Conservation (phyloP, 345 rosid genomes). For the Ceriops zippeliana region DNA sequence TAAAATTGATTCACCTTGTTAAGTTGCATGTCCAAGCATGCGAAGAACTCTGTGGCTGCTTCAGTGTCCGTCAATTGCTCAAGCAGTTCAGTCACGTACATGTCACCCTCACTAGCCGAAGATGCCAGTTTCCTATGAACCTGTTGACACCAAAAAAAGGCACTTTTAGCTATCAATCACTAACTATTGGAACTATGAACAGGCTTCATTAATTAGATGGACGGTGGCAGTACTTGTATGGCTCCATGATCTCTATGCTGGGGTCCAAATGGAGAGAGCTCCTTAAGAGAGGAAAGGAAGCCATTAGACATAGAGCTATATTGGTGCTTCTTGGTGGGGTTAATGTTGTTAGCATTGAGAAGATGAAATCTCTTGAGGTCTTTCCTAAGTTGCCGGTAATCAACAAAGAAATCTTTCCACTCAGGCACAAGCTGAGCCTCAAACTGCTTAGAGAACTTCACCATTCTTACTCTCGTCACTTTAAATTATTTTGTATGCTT, state of each 20-base stretch:
- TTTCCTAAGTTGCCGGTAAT: conserved; percentile 85
- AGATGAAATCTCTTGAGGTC: conserved; percentile 62
- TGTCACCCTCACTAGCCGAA: conserved; percentile 55
- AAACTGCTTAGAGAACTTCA: conserved; percentile 82
- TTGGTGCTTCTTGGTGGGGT: conserved; percentile 7
- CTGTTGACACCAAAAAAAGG: conserved; percentile 28
- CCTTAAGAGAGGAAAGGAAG: conserved; percentile 46
- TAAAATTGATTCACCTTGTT: conserved; percentile 93
- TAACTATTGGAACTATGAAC: too few species aligned
- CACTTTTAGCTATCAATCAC: neutral
- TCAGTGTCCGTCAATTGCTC: conserved; percentile 78
- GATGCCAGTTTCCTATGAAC: conserved; percentile 76
- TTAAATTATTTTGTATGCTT: neutral
- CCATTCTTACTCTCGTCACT: conserved; percentile 37
- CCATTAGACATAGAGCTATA: conserved; percentile 21
- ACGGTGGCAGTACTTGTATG: conserved; percentile 55
- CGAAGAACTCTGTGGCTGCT: conserved; percentile 72
- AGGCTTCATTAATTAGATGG: too few species aligned
- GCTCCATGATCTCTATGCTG: conserved; percentile 48
- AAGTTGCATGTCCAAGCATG: conserved; percentile 72
- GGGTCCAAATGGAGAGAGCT: conserved; percentile 42
- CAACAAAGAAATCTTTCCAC: conserved; percentile 97
- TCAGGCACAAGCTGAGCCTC: conserved; percentile 96
- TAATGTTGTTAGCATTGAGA: conserved; percentile 20
- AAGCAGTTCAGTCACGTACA: conserved; percentile 78